These are phyloP conservation scores for Kalmanozyma brasiliensis DNA, from an alignment of 1,284 basidiomycete species.

Conservation along the genomic window DNA sequence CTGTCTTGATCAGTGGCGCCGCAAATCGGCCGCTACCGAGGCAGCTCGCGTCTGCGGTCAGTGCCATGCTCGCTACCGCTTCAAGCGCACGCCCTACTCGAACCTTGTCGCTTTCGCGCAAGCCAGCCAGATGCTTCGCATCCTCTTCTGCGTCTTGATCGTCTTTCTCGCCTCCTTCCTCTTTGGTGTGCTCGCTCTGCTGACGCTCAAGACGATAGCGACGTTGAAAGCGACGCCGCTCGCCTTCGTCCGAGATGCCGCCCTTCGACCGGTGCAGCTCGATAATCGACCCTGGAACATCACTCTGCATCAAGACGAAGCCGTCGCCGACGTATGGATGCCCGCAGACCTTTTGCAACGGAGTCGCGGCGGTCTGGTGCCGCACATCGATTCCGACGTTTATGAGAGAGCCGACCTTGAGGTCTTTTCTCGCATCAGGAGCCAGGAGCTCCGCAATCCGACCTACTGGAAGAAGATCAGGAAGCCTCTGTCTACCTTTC, in stretches of 20 bases:
- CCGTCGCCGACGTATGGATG: constrained; percentile 27
- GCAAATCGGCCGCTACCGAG: constrained; percentile 23
- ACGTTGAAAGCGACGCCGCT: constrained; percentile 22
- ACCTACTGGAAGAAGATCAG: constrained; percentile 29
- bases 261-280: constrained; percentile 21
- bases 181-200: constrained; percentile 12
- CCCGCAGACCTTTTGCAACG: constrained; percentile 11
- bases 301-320: constrained; percentile 22
- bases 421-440: constrained; percentile 18
- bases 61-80: constrained; percentile 37
- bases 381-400: constrained; percentile 14
- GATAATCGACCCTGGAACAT: constrained; percentile 34
- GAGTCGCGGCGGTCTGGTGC: constrained; percentile 3
- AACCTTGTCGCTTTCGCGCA: constrained; percentile 37
- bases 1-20: constrained; percentile 44
- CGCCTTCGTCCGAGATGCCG: constrained; percentile 20
- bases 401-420: constrained; percentile 28
- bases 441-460: constrained; percentile 20
- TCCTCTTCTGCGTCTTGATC: constrained; percentile 28
- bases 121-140: constrained; percentile 36
- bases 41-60: constrained; percentile 39
- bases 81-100: constrained; percentile 23
- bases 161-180: constrained; percentile 19
- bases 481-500: constrained; percentile 12
- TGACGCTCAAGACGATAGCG: constrained; percentile 15